Evolutionary conservation across 768 basidiomycete species (phyloP), one percentile per base, ranked within the genome.

Genomic region (Favolaschia claudopus): DNA sequence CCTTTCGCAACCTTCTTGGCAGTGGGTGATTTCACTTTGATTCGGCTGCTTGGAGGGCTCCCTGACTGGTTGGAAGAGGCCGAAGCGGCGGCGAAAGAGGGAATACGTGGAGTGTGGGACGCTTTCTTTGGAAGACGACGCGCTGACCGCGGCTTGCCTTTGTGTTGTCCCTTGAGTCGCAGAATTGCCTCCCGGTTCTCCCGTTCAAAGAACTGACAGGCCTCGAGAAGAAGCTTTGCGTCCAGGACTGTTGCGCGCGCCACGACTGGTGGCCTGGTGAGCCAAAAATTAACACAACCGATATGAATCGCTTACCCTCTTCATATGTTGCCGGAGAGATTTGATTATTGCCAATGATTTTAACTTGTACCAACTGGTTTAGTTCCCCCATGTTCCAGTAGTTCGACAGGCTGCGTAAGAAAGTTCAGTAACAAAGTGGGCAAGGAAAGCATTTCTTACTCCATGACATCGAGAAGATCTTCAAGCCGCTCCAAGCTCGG

Each of bases 371-470:
- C 24, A 62, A 48, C 39, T 59, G 48, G 36, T 66, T 62, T 14
- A 66, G 38, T 55, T 66, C 64, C n/a, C 14, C 34, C 40, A 66
- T 50, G 19, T 40, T 58, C 64, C 64, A 66, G 24, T 66, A 66
- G 39, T 58, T 55, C 22, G 64, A 55, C 17, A 66, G 45, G 40
- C 62, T 63, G 34, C 15, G 36, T 24, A 43, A 2, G 31, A 5
- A 44, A 32, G 1, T 33, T 49, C 19, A 47, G 46, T 32, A 17
- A 40, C 28, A 17, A 19, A 20, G 34, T 15, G 20, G 22, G 1
- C 8, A 31, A 32, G 15, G 14, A n/a, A 28, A 29, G 17, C 4
- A 39, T n/a, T n/a, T n/a, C 62, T 25, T 20, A 63, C 62, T 66
- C 64, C 61, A 66, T 58, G 32, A 63, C 46, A 31, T 66, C 60